Conservation (phyloP, 495 filamentous ascomycete species). For the Cryomyces antarcticus region DNA sequence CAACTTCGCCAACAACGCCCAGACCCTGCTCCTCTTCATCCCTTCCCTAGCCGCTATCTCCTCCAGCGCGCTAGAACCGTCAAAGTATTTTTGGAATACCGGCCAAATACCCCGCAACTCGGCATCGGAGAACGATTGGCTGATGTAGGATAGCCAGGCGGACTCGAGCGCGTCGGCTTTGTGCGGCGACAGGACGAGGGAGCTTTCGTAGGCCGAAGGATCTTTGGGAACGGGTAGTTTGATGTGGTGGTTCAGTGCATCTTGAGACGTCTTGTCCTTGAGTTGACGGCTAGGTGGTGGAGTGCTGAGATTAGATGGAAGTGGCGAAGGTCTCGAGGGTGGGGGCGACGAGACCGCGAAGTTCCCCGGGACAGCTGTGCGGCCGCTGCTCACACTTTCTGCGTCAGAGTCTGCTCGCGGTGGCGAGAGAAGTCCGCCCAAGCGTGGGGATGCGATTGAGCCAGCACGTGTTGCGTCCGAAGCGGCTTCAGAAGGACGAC, state of each 20-base stretch:
- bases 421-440: too few species aligned
- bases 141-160: slow-evolving; percentile 32
- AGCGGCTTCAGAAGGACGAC: neutral
- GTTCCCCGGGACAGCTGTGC: neutral
- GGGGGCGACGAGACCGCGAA: neutral
- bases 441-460: neutral
- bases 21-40: slow-evolving; percentile 66
- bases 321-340: neutral
- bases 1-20: slow-evolving; percentile 42
- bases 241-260: too few species aligned
- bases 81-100: slow-evolving; percentile 54
- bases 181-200: slow-evolving; percentile 30
- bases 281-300: neutral
- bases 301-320: neutral
- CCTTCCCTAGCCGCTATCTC: slow-evolving; percentile 64
- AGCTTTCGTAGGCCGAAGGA: neutral
- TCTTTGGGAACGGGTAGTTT: too few species aligned
- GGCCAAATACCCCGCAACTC: slow-evolving; percentile 29
- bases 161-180: slow-evolving; percentile 41
- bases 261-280: neutral
- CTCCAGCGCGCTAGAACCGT: slow-evolving; percentile 72
- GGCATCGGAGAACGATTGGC: neutral
- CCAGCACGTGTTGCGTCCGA: neutral
- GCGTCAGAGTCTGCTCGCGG: too few species aligned
- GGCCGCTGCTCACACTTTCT: neutral